These are phyloP conservation scores for Priceomyces haplophilus DNA, from an alignment of 805 yeast genomes.

Conservation along the genomic window DNA sequence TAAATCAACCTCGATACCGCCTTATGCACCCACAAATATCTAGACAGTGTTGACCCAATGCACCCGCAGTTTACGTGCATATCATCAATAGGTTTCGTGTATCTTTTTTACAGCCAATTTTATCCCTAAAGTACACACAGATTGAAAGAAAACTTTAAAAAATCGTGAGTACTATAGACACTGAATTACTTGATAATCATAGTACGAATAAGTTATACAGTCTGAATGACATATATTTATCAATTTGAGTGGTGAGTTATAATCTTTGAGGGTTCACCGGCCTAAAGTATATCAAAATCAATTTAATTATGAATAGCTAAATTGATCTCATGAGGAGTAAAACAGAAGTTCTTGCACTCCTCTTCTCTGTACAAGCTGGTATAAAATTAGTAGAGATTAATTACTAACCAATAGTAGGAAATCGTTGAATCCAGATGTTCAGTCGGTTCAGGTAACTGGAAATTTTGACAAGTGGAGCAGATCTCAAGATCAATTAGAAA, in stretches of 20 bases:
- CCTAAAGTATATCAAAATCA: too few species aligned
- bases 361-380: too few species aligned
- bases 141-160: neutral
- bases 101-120: conserved; percentile 5
- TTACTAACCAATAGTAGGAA: conserved; percentile 11
- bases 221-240: conserved; percentile 3
- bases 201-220: neutral
- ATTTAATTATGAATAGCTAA: too few species aligned
- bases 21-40: conserved; percentile 2
- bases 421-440: conserved; percentile 8
- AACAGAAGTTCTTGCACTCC: too few species aligned
- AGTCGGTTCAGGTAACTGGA: conserved; percentile 37
- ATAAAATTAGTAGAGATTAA: neutral
- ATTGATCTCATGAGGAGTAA: too few species aligned
- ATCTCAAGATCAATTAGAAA: conserved; percentile 16
- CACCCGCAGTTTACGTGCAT: conserved; percentile 2
- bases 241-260: conserved; percentile 3
- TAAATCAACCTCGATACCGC: neutral
- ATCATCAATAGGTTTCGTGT: neutral
- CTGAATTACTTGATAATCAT: neutral
- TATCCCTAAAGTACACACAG: conserved; percentile 4
- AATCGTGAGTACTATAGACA: neutral
- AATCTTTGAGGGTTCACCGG: too few species aligned
- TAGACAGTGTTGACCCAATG: neutral
- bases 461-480: conserved; percentile 40